These are phyloP conservation scores for Spergularia bocconei DNA, from an alignment of 148 eudicot species.

Conservation along the genomic window DNA sequence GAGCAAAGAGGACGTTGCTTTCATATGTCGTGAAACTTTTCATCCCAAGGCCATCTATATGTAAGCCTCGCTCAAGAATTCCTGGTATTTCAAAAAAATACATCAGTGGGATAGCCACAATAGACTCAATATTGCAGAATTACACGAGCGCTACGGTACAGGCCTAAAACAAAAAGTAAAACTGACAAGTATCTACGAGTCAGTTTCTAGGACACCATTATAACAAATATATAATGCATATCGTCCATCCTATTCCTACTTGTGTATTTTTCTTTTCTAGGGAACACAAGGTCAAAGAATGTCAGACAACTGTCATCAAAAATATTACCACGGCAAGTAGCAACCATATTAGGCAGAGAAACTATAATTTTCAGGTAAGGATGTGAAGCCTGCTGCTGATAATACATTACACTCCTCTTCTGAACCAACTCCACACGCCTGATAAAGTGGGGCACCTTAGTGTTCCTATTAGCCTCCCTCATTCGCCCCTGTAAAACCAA, in stretches of 20 bases:
- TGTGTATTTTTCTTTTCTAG: neutral
- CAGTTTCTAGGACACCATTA: neutral
- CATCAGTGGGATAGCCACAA: neutral
- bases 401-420: conserved; percentile 91
- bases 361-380: conserved; percentile 88
- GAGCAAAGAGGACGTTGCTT: conserved; percentile 89
- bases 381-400: conserved; percentile 77
- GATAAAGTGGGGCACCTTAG: conserved; percentile 62
- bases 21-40: conserved; percentile 91
- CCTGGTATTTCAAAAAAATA: conserved; percentile 42
- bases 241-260: neutral
- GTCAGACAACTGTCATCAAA: neutral
- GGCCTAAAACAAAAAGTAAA: neutral
- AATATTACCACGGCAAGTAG: conserved; percentile 84
- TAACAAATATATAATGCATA: neutral
- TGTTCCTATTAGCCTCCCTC: conserved; percentile 75
- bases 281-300: neutral
- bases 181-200: neutral
- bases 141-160: neutral
- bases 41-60: conserved; percentile 86
- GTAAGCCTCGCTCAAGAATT: conserved; percentile 90
- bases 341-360: conserved; percentile 92
- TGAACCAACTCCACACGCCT: conserved; percentile 78
- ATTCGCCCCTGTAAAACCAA: conserved; percentile 58
- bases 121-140: neutral